Evolutionary conservation across 164 flowering plant genomes (phyloP).

Genomic region (Piper longum): DNA sequence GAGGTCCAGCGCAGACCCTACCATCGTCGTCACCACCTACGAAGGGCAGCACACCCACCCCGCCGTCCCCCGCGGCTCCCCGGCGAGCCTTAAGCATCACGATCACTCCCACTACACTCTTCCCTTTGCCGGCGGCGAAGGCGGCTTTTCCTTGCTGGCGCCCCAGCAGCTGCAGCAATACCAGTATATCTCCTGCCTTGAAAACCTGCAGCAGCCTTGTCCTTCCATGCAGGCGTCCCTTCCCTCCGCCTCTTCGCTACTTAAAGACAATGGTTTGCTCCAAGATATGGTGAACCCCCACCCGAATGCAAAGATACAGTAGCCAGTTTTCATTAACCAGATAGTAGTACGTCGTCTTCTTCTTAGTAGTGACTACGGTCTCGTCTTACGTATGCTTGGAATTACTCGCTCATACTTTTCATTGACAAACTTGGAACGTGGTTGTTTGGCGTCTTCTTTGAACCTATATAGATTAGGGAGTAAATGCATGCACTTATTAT

Average conservation of each 20-base stretch:
- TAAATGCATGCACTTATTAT: neutral
- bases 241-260: constrained; percentile 14
- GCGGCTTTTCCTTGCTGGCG: constrained; percentile 9
- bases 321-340: constrained; percentile 13
- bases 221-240: constrained; percentile 13
- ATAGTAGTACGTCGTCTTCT: constrained; percentile 1
- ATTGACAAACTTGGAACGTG: neutral
- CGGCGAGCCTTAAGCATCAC: constrained; percentile 9
- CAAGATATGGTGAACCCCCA: constrained; percentile 45
- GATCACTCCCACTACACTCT: constrained; percentile 5
- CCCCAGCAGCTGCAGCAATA: constrained; percentile 11
- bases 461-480: neutral
- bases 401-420: no score
- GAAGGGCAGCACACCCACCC: constrained; percentile 90
- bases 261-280: constrained; percentile 61
- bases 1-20: constrained; percentile 55
- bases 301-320: constrained; percentile 29
- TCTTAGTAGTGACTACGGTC: neutral
- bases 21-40: constrained; percentile 72
- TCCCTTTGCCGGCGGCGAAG: neutral
- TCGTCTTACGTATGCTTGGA: no score
- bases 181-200: constrained; percentile 3
- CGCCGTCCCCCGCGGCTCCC: constrained; percentile 38
- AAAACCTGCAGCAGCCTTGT: neutral
- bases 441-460: neutral